Conservation (phyloP, 176 grass and related monocot species). For the Tuctoria greenei region DNA sequence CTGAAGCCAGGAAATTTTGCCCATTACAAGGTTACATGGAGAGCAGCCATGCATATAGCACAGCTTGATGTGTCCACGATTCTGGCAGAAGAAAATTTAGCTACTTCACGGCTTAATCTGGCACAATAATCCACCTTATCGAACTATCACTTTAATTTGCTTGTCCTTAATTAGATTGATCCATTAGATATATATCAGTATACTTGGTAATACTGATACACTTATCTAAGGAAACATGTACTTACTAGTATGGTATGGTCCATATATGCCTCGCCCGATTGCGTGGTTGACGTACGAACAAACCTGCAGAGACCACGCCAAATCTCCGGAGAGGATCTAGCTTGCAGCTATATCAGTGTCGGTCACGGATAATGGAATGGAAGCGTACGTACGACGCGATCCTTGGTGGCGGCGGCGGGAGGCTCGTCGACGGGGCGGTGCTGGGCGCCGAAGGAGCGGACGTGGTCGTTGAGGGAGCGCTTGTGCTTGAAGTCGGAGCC, state of each 20-base stretch:
- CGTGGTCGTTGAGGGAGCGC: conserved; percentile 89
- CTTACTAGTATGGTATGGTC: not conserved
- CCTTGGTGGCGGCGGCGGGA: conserved; percentile 5
- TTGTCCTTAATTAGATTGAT: not conserved
- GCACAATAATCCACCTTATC: conserved; percentile 32
- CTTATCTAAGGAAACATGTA: not conserved
- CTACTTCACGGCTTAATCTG: conserved; percentile 70
- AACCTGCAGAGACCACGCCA: not conserved
- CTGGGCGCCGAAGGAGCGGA: conserved; percentile 68
- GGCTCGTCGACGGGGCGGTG: conserved; percentile 44
- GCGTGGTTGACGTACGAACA: not conserved
- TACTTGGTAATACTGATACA: not conserved
- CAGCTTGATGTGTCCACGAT: not conserved
- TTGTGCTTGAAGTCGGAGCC: conserved; percentile 99
- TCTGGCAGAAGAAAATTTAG: conserved; percentile 78
- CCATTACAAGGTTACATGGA: conserved; percentile 40
- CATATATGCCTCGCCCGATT: not conserved
- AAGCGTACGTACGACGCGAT: conserved; percentile 53
- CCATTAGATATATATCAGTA: conserved; percentile 6
- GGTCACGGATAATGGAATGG: conserved; percentile 47
- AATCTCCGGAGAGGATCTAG: not conserved
- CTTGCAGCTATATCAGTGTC: not conserved
- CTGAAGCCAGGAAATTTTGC: conserved; percentile 67
- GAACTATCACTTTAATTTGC: not conserved
- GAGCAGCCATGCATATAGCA: not conserved